These are phyloP conservation scores for Talaromyces borbonicus DNA, from an alignment of 495 filamentous ascomycete genomes.

Conservation along the genomic window DNA sequence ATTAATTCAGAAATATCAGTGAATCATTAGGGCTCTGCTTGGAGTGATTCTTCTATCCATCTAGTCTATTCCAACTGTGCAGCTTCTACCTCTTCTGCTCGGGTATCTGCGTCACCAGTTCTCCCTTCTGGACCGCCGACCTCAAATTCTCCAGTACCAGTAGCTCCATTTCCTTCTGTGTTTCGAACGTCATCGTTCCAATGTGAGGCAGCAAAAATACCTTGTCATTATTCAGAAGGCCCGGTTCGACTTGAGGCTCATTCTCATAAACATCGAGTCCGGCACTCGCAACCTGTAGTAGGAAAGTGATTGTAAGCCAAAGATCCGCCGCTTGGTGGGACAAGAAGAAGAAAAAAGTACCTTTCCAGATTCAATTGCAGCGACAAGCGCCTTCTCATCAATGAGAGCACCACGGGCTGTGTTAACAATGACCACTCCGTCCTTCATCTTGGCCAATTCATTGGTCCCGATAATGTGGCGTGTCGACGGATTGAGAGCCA, in stretches of 20 bases:
- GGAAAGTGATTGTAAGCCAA: neutral
- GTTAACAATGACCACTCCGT: constrained; percentile 71
- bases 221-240: constrained; percentile 56
- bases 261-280: constrained; percentile 81
- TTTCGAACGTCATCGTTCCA: constrained; percentile 58
- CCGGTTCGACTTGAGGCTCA: constrained; percentile 62
- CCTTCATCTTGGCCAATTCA: constrained; percentile 63
- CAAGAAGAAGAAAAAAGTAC: constrained; percentile 32
- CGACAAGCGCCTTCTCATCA: constrained; percentile 66
- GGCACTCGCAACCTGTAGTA: constrained; percentile 33
- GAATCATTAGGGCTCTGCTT: neutral
- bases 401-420: constrained; percentile 73
- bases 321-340: neutral
- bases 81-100: constrained; percentile 45
- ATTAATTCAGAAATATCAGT: neutral
- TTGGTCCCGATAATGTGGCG: constrained; percentile 56
- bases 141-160: constrained; percentile 60
- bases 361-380: constrained; percentile 57
- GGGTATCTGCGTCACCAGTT: constrained; percentile 57
- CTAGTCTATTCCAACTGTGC: neutral
- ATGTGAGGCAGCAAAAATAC: constrained; percentile 76
- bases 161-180: constrained; percentile 69
- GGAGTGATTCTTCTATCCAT: neutral
- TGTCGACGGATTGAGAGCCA: constrained; percentile 59
- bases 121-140: constrained; percentile 52